Evolutionary conservation across 306 rosid genomes (phyloP), one percentile per base, ranked within the genome.

Genomic region (Lathyrus oleraceus): DNA sequence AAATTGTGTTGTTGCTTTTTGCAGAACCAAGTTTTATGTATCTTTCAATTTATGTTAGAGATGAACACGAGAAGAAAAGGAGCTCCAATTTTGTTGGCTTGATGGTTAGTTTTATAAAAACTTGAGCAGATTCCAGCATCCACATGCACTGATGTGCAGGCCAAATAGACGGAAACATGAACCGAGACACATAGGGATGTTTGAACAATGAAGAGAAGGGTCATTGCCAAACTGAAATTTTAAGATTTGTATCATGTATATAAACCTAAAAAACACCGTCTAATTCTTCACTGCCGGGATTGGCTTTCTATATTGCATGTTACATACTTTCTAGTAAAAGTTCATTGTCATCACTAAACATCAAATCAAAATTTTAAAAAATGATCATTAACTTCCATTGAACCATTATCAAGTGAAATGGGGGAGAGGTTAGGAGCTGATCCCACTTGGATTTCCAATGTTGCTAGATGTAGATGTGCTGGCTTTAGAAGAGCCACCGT

Each of bases 351-450:
- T 49, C 17, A 69, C 78, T 67, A 39, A 64, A 67, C 67, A 17
- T 10, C 8, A 49, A 10, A 10, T 10, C 6, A 49, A 62, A 16
- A 53, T 44, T 52, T 16, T 3, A 2, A 52, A 47, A 68, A 42
- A 5, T 35, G 5, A 57, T 57, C 70, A 6, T 6, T 25, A 52
- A 67, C 19, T 61, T 60, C 36, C 23, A 57, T 57, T 30, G 59
- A 73, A 52, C 67, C 67, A 67, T 70, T 47, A 45, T 63, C 66
- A 42, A 61, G 64, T 32, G 72, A 68, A 28, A 52, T 57, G 57
- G 17, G 59, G 27, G 10, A 68, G 45, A n/a, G 76, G 39, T 47
- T 48, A 51, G 40, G 67, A 56, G 4, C 59, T 59, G 40, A 45
- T 42, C 44, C 52, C 52, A 38, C 71, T 44, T 32, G 47, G 69